Evolutionary conservation across 495 filamentous ascomycete species (phyloP), one percentile per base, ranked within the genome.

Genomic region (Peziza echinospora): DNA sequence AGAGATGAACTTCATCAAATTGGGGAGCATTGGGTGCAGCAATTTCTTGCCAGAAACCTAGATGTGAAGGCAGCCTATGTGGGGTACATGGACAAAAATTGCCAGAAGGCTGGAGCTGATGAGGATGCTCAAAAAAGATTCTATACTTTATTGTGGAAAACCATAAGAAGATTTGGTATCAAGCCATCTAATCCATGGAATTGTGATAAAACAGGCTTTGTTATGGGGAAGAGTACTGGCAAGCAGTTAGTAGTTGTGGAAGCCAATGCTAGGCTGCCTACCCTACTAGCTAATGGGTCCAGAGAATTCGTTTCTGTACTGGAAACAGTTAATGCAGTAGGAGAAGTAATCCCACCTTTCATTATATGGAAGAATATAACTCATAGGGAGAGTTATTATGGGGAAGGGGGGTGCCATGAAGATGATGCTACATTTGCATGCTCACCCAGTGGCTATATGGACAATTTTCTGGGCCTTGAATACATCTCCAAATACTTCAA

Each of bases 401-500:
- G 11, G 4, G 41, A 13, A 21, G 22, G 21, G 21, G n/a, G n/a
- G n/a, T n/a, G n/a, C n/a, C n/a, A n/a, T n/a, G n/a, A n/a, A n/a
- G 19, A 37, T 37, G 30, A 50, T 5, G 43, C 48, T 17, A 34
- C 28, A 21, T 53, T 53, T 44, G 48, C 44, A 5, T 53, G 34
- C 45, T 51, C 49, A 17, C 11, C 42, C 3, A 60, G 54, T 26
- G 50, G 54, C 4, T 59, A 54, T 52, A 61, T 50, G 0, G 48
- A 55, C 41, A 43, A 61, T 43, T 9, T 51, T 30, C 34, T 60
- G 2, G 50, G 45, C 11, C 21, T 63, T 9, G 17, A 26, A 8
- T 61, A 44, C 51, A 23, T 61, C 13, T 44, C 49, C 23, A 40
- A 58, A 11, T 21, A 55, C 43, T 60, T 54, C 52, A 34, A 53